Evolutionary conservation across 768 basidiomycete genomes (phyloP), one percentile per base, ranked within the genome.

Genomic region (Xerocomellus amylosporus): DNA sequence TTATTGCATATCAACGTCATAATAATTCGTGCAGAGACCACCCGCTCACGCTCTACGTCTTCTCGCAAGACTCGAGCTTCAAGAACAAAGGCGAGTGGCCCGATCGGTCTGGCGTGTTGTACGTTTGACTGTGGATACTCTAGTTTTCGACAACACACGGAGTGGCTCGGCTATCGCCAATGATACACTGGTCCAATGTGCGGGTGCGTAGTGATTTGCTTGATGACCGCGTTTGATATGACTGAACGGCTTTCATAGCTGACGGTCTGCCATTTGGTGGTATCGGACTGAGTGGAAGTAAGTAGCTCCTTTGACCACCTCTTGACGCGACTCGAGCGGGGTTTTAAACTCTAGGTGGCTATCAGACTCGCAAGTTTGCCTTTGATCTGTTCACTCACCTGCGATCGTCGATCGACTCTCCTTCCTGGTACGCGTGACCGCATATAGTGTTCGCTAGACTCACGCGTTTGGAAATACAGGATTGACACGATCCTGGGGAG

Each of bases 321-420:
- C 13, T 30, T 30, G 37, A 36, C 17, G 30, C 12, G 30, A 49
- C 22, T 36, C 17, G 33, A 55, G 39, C 20, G 0, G 2, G 38
- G 9, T 30, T 47, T 41, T 41, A 17, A 8, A 45, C 6, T 26
- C n/a, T 36, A 87, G 89, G 76, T 53, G 85, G 91, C 13, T 75
- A 78, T 51, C 83, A 88, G 63, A 83, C 85, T 4, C 87, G 90
- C 34, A 90, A 90, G 64, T 87, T 74, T 62, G 73, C 76, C 5
- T 93, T 93, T 59, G 87, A 90, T 55, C 74, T 79, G 64, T 93
- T 94, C 72, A 90, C 89, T 0, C 90, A 93, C 65, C 59, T 80
- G 24, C 80, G 92, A 48, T 66, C 84, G 5, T 80, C 85, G 0
- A 40, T 80, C 9, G 74, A 78, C 58, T 72, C 69, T 4, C 79